These are phyloP conservation scores for Entomortierella parvispora DNA, from an alignment of 192 early-diverging fungal genomes.

Conservation along the genomic window DNA sequence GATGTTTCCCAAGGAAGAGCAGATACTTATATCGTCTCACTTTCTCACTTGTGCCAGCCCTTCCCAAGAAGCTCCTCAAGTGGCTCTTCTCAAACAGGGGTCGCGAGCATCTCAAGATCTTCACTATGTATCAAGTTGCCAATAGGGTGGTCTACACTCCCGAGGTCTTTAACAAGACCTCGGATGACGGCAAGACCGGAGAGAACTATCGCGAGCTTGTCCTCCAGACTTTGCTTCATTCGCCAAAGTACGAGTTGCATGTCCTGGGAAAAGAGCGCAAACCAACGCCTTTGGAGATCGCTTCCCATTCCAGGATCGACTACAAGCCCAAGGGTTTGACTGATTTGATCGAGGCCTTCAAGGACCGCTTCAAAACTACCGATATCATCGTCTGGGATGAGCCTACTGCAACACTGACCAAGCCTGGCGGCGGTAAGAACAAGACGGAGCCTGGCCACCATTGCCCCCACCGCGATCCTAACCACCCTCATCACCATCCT, in stretches of 20 bases:
- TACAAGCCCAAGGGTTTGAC: constrained; percentile 7
- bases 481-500: constrained; percentile 19
- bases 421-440: background rate
- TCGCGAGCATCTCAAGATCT: constrained; percentile 40
- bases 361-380: background rate
- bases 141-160: constrained; percentile 26
- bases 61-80: constrained; percentile 18
- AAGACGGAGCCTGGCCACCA: constrained; percentile 7
- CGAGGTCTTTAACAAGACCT: constrained; percentile 31
- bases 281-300: background rate
- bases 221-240: constrained; percentile 27
- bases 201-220: constrained; percentile 15
- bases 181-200: background rate
- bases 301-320: background rate
- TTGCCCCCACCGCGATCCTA: constrained; percentile 6
- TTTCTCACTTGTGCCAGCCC: background rate
- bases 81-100: constrained; percentile 27
- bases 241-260: constrained; percentile 14
- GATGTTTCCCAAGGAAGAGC: no score
- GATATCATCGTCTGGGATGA: background rate
- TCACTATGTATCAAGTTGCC: constrained; percentile 31
- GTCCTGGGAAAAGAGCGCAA: constrained; percentile 14
- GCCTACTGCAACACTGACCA: background rate
- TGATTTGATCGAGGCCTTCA: constrained; percentile 15
- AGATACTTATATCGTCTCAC: background rate